Base-by-base conservation (phyloP, 169 alveolate genomes). In the Plasmodium berghei region DNA sequence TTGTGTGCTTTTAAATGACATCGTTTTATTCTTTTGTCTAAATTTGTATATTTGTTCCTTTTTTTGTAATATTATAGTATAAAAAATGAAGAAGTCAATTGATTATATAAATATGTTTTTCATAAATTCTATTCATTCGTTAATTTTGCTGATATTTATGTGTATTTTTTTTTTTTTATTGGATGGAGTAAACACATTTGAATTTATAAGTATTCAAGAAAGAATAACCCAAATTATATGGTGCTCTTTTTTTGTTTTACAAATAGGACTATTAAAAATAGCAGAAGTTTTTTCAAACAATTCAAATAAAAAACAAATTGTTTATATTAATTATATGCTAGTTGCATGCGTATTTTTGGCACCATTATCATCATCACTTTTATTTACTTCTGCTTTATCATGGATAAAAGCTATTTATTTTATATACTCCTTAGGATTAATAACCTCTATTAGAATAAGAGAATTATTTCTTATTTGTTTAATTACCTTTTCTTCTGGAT, bases 181-280 rank as follows among this genome's bases (percentile, higher is more conserved):
- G 66, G 90, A 83, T 55, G 90, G 90, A 26, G 69, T 83, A 69
- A 83, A 69, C 40, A 83, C 90, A 4, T 69, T 83, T 70, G 83
- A 66, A 59, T 55, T 69, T n/a, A 69, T 83, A 83, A 56, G n/a
- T n/a, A 18, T 58, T 61, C 49, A 83, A 54, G 90, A 56, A 49
- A 83, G 73, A 28, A 22, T 69, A 42, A 58, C 90, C 40, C 73
- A 69, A 69, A 83, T 83, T 49, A 70, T 83, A 22, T 70, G 85
- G 83, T 83, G 86, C 63, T 8, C 58, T 48, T 83, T 83, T 61
- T 56, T 83, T 56, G 80, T 67, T 46, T 14, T 83, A 28, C 90
- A 83, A 18, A 24, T 83, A 34, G 72, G 72, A 20, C 12, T 83
- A 42, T 70, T 83, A 66, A 66, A 83, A 66, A 45, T 83, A 67